Evolutionary conservation across 805 yeast genomes (phyloP), one percentile per base, ranked within the genome.

Genomic region (Ogataea paraovalis): DNA sequence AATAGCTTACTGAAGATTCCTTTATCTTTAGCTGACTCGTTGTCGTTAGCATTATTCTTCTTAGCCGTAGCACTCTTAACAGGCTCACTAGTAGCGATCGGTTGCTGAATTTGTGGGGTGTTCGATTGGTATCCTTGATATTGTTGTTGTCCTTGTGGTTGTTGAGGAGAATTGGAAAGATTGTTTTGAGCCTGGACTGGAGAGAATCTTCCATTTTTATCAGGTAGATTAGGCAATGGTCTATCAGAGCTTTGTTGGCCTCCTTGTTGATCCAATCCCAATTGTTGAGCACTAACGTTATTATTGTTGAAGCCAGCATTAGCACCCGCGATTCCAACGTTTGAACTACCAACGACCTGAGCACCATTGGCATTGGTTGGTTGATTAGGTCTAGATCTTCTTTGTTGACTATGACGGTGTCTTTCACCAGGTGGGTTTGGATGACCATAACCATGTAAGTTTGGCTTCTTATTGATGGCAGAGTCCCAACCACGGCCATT

Each of bases 401-500:
- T 61, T 53, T 67, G 68, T 57, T 70, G 73, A 47, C 62, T 61
- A 49, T 65, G 70, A 39, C 80, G 79, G 39, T 68, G 73, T 56
- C 68, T 71, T 38, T 76, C 80, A 45, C 75, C 79, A 44, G 84
- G 84, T 48, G 96, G 97, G 58, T 83, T 86, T 52, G 97, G 96
- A 66, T 90, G 94, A 32, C 97, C 97, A 66, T 91, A 91, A 39
- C 98, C 98, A 67, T 91, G 97, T 53, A 91, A 71, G 62, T 91
- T 91, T 46, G 97, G 96, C 68, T 91, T 91, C 66, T 89, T 90
- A 69, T 90, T 90, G 53, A 85, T 80, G 18, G 86, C 73, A 27
- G 87, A 79, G 69, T 94, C 98, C 96, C 97, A 92, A 45, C 98
- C 98, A 66, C 84, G 83, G 50, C 98, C 98, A 47, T 87, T 88